Evolutionary conservation across 805 yeast species (phyloP).

Genomic region (Candida tibetensis): DNA sequence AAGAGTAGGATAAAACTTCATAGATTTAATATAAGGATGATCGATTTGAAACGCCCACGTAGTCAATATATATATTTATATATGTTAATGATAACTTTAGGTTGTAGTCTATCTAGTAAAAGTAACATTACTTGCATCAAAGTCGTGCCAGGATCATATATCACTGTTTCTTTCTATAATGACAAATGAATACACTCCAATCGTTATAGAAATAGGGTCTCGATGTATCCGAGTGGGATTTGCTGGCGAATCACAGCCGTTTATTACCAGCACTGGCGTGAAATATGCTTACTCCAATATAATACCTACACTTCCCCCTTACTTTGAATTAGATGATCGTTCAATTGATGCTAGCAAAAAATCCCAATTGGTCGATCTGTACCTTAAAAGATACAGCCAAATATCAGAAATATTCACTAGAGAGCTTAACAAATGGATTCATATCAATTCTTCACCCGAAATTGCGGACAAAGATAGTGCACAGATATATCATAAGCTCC

Average conservation of each 20-base stretch:
- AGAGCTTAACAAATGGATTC: constrained; percentile 11
- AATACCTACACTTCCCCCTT: constrained; percentile 14
- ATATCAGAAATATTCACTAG: constrained; percentile 10
- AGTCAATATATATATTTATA: too few species aligned
- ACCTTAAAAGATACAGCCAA: not conserved
- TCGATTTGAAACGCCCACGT: too few species aligned
- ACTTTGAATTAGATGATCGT: constrained; percentile 18
- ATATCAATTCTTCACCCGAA: constrained; percentile 1
- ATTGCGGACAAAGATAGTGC: not conserved
- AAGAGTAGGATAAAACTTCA: too few species aligned
- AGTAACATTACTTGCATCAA: too few species aligned
- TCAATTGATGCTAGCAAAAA: constrained; percentile 17
- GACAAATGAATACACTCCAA: constrained; percentile 14
- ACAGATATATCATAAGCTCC: not conserved
- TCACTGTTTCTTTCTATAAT: not conserved
- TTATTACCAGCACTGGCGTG: constrained; percentile 2
- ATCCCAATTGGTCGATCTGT: constrained; percentile 1
- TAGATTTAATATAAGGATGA: too few species aligned
- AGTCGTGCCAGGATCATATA: not conserved
- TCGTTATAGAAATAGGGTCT: constrained; percentile 19
- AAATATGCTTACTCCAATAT: not conserved
- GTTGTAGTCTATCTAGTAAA: too few species aligned
- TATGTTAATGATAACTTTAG: too few species aligned
- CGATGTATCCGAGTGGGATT: constrained; percentile 22
- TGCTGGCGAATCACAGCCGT: constrained; percentile 24